Conservation (phyloP, 345 rosid genomes). For the Excoecaria agallocha region DNA sequence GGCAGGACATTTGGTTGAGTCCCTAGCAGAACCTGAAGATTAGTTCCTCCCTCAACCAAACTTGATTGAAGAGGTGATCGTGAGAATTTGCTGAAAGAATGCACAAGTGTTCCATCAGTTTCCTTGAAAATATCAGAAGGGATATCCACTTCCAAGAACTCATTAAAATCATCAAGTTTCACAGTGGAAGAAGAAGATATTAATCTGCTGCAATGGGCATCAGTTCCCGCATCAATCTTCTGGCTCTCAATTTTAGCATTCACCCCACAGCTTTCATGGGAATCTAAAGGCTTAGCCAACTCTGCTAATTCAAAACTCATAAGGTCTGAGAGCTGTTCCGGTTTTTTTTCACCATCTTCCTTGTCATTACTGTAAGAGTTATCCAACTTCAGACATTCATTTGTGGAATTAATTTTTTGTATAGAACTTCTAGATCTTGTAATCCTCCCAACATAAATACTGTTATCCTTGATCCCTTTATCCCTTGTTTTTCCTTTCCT, state of each 20-base stretch:
- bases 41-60: slow-evolving; percentile 10
- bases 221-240: slow-evolving; percentile 11
- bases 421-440: slow-evolving; percentile 20
- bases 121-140: not conserved
- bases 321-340: slow-evolving; percentile 13
- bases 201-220: slow-evolving; percentile 18
- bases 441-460: slow-evolving; percentile 10
- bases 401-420: slow-evolving; percentile 22
- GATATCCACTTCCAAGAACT: not conserved
- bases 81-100: slow-evolving; percentile 17
- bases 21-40: slow-evolving; percentile 16
- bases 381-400: slow-evolving; percentile 19
- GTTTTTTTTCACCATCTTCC: slow-evolving; percentile 11
- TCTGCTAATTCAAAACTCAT: not conserved
- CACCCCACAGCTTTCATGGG: slow-evolving; percentile 6
- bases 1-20: slow-evolving; percentile 16
- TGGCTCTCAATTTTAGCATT: slow-evolving; percentile 3
- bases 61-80: slow-evolving; percentile 1
- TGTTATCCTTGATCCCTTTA: too few species aligned
- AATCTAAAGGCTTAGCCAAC: slow-evolving; percentile 12
- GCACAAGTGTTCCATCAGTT: not conserved
- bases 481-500: slow-evolving; percentile 25
- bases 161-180: not conserved
- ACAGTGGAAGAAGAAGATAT: slow-evolving; percentile 6
- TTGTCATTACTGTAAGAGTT: slow-evolving; percentile 14